Evolutionary conservation across 1,284 basidiomycete genomes (phyloP).

Genomic region (Trametes sp.): DNA sequence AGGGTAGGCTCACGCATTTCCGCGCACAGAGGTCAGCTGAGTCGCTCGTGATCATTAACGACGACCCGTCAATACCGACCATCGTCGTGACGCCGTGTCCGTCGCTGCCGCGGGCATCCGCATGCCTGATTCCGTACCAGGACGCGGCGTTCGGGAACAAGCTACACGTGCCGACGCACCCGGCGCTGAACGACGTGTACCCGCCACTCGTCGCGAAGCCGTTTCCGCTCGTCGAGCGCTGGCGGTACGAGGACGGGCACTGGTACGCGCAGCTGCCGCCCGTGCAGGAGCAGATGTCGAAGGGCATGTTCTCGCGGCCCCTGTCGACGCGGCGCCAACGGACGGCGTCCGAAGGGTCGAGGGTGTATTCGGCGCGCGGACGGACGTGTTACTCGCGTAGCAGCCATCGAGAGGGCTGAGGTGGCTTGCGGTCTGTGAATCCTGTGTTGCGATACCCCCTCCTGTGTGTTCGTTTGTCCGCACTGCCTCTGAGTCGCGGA

Average conservation of each 20-base stretch:
- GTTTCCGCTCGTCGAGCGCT: slow-evolving; percentile 46
- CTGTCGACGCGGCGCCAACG: slow-evolving; percentile 36
- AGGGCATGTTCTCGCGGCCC: slow-evolving; percentile 50
- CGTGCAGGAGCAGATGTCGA: slow-evolving; percentile 55
- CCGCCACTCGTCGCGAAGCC: slow-evolving; percentile 49
- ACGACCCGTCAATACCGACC: slow-evolving; percentile 51
- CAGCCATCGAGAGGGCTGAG: slow-evolving; percentile 28
- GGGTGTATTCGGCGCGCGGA: slow-evolving; percentile 23
- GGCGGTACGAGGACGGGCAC: slow-evolving; percentile 60
- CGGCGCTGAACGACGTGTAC: slow-evolving; percentile 55
- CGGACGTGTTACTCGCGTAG: slow-evolving; percentile 26
- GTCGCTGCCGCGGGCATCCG: slow-evolving; percentile 46
- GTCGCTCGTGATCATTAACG: slow-evolving; percentile 31
- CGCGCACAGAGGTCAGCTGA: slow-evolving; percentile 18
- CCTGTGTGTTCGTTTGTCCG: slow-evolving; percentile 3
- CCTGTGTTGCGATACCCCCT: slow-evolving; percentile 8
- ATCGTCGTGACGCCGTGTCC: slow-evolving; percentile 60
- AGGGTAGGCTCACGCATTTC: background rate
- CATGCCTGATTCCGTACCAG: slow-evolving; percentile 59
- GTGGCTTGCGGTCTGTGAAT: background rate
- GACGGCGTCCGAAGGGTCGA: slow-evolving; percentile 19
- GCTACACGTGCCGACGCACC: slow-evolving; percentile 59
- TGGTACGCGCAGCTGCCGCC: slow-evolving; percentile 59
- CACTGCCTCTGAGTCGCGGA: background rate
- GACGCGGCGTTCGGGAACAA: slow-evolving; percentile 58